Conservation (phyloP, 805 yeast genomes). For the Yarrowia osloensis region DNA sequence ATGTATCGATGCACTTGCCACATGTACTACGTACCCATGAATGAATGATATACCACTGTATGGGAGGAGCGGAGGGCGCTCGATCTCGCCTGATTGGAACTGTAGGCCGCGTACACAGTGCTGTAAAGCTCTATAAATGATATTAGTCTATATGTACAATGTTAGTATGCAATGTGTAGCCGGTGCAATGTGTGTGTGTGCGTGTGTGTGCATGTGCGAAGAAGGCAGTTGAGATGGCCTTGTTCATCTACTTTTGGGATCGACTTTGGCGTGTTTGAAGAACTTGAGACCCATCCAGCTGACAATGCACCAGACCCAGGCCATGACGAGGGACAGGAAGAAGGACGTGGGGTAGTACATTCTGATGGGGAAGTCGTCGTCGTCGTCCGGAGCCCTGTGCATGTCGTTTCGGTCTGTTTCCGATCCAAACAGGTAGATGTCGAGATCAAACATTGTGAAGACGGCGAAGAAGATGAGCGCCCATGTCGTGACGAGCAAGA, state of each 20-base stretch:
- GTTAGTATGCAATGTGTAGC: slow-evolving; percentile 1
- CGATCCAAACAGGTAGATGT: background rate
- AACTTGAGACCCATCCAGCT: slow-evolving; percentile 82
- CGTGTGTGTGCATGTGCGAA: background rate
- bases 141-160: slow-evolving; percentile 13
- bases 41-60: background rate
- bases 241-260: background rate
- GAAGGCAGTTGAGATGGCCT: background rate
- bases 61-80: no score
- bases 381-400: slow-evolving; percentile 34
- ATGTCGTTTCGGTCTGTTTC: slow-evolving; percentile 31
- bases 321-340: slow-evolving; percentile 43
- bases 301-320: slow-evolving; percentile 69
- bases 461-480: slow-evolving; percentile 28
- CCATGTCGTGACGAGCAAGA: slow-evolving; percentile 32
- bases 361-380: slow-evolving; percentile 45
- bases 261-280: slow-evolving; percentile 76
- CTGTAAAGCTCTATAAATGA: background rate
- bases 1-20: background rate
- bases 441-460: slow-evolving; percentile 28
- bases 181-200: background rate
- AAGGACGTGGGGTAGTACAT: slow-evolving; percentile 46
- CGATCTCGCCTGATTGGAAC: no score
- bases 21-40: background rate
- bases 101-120: no score